Evolutionary conservation across 2,329 filamentous ascomycete genomes (phyloP), one percentile per base, ranked within the genome.

Genomic region (Colletotrichum tabaci): DNA sequence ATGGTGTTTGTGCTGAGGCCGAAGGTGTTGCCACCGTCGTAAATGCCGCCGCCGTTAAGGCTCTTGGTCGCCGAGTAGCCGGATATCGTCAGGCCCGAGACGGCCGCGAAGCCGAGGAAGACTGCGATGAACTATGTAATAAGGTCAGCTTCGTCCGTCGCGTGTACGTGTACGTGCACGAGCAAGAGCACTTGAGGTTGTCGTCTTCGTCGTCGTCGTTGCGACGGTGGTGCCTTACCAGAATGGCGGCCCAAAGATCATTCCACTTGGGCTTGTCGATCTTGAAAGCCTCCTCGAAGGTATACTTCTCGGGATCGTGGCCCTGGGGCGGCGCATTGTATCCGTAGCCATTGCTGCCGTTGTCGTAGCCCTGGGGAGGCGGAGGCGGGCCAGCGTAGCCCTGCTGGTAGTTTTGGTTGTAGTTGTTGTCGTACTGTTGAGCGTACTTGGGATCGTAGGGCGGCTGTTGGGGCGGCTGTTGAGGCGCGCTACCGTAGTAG

Each of bases 181-280:
- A 9, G 30, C 9, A 35, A 8, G 30, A 35, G 30, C 30, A 35
- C 8, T 35, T 9, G 30, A 8, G 30, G 30, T 9, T 35, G 30
- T 30, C 30, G 30, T 30, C 7, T 30, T 30, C 30, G 30, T 23
- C 12, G 46, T 60, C 2, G n/a, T 73, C 72, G 40, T 74, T 76
- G 58, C 77, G 15, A 75, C 77, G 75, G 61, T 79, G 7, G 6
- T 3, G 38, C 4, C 86, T 18, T 80, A 93, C 91, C 78, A 98
- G 84, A 50, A 97, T 84, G 4, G 93, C 95, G 4, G 95, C 95
- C 96, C 95, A 98, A 35, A 93, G 79, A 80, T 98, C 96, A 77
- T 98, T 94, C 83, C 88, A 98, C 81, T 96, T 97, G n/a, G 94
- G 94, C 74, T 86, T 91, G 62, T 94, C 89, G 63, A 98, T 82